Base-by-base conservation (phyloP, 2,329 filamentous ascomycete species). In the Aspergillus clavatus region DNA sequence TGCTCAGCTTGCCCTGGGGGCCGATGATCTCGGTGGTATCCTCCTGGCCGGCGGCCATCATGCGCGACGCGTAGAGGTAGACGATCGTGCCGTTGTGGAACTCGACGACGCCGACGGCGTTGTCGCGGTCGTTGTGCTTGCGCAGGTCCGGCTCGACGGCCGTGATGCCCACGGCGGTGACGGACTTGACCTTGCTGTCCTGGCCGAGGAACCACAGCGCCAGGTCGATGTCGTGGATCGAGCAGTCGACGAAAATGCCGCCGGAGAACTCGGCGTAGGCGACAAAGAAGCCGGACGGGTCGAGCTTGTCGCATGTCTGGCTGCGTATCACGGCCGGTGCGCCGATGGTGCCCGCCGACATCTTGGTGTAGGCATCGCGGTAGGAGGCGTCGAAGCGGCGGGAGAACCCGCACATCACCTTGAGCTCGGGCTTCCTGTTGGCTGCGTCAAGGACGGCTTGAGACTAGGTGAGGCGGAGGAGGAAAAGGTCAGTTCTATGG, bases 211-310 rank as follows among this genome's bases (percentile, higher is more conserved):
- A 83, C 80, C 80, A 84, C 2, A 83, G 68, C 0, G 79, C 72
- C 2, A 84, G 73, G 50, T 83, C 81, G 54, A 86, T 86, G 55
- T 86, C 83, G 69, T 86, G 83, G 57, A 86, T 80, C 41, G 78
- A 80, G 68, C 80, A 83, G 69, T 86, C 83, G 46, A 86, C 83
- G 55, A 86, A 86, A 60, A 86, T 84, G 18, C 82, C 82, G 26
- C 83, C 83, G 1, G 72, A 78, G 66, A 78, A 82, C 54, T 81
- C 71, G 10, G 83, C 80, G 64, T 86, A 86, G 18, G 75, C 72
- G 43, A 86, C 81, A 61, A 85, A 86, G 72, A 84, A 86, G 37
- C 82, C 82, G 0, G 73, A 74, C 0, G 81, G 78, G 47, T 84
- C 80, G 45, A 79, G 74, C 60, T 80, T 83, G 66, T 86, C 82